A percentile compares a stretch with the other conserved stretches of the same genome.
Evolutionary conservation across 768 basidiomycete species (phyloP).

Genomic region (Crepidotus variabilis): DNA sequence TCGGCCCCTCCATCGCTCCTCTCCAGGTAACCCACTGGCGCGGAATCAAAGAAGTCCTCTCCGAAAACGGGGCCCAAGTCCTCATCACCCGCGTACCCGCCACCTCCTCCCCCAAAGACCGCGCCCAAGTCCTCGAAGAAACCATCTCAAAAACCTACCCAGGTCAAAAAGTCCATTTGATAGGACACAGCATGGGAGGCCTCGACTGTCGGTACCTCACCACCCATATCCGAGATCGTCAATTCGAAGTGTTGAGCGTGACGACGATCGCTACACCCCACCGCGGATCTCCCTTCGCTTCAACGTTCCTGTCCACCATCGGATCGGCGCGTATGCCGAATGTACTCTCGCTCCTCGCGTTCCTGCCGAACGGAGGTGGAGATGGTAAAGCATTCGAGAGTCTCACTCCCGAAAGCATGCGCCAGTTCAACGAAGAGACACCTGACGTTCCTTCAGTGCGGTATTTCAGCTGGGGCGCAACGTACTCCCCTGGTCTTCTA

Average conservation of each 20-base stretch:
- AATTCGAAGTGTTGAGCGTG: conserved; percentile 79
- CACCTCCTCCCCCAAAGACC: conserved; percentile 81
- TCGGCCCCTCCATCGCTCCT: conserved; percentile 72
- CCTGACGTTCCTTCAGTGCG: conserved; percentile 74
- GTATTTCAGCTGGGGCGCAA: conserved; percentile 96
- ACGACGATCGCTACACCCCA: conserved; percentile 97
- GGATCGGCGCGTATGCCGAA: conserved; percentile 65
- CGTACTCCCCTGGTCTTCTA: conserved; percentile 82
- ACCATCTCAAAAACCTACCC: conserved; percentile 78
- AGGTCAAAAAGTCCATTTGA: conserved; percentile 83
- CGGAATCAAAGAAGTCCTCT: conserved; percentile 90
- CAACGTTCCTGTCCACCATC: conserved; percentile 80
- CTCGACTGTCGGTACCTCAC: conserved; percentile 92
- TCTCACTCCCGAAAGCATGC: conserved; percentile 84
- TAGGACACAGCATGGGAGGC: conserved; percentile 69
- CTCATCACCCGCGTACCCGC: conserved; percentile 94
- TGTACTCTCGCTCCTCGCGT: conserved; percentile 69
- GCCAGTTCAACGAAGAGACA: conserved; percentile 81
- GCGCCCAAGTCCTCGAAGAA: conserved; percentile 87
- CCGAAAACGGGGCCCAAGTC: conserved; percentile 84
- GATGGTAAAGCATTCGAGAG: conserved; percentile 93
- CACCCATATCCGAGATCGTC: conserved; percentile 66
- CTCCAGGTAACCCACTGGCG: conserved; percentile 94
- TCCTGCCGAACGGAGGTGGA: conserved; percentile 89
- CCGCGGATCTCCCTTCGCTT: conserved; percentile 89